phyloP scores from a whole-genome alignment of 805 yeast species.

The Grigorovia yakushimaensis region DNA sequence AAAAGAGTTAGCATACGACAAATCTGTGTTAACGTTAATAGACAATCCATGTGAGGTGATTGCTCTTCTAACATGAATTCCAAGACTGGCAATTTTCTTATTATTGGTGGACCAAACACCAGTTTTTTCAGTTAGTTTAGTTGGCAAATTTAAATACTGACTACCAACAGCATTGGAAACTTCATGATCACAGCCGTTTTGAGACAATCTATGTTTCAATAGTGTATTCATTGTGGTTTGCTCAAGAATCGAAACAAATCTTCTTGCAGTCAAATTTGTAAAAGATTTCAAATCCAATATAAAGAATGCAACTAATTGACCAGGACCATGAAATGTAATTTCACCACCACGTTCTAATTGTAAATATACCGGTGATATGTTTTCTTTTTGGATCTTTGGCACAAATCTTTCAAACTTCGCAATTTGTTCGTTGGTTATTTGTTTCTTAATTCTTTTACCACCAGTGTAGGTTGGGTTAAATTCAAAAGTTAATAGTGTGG shows the following conservation, averaged over 20 bases:
- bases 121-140: slow-evolving; percentile 53
- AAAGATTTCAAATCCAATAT: slow-evolving; percentile 61
- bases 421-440: slow-evolving; percentile 30
- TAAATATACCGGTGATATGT: slow-evolving; percentile 49
- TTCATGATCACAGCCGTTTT: not conserved
- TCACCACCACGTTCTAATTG: slow-evolving; percentile 91
- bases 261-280: slow-evolving; percentile 45
- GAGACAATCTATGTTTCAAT: slow-evolving; percentile 5
- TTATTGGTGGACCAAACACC: slow-evolving; percentile 73
- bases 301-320: slow-evolving; percentile 83
- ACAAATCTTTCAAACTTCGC: slow-evolving; percentile 17
- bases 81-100: slow-evolving; percentile 72
- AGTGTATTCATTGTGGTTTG: slow-evolving; percentile 40
- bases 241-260: slow-evolving; percentile 58
- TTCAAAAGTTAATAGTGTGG: slow-evolving; percentile 72
- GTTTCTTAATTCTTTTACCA: slow-evolving; percentile 69
- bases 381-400: slow-evolving; percentile 12
- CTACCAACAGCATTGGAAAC: not conserved
- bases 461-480: slow-evolving; percentile 84
- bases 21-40: slow-evolving; percentile 66
- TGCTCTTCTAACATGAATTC: slow-evolving; percentile 74
- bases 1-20: slow-evolving; percentile 57
- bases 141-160: slow-evolving; percentile 11
- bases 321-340: slow-evolving; percentile 93
- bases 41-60: slow-evolving; percentile 87